Evolutionary conservation across 2,329 filamentous ascomycete species (phyloP).

Genomic region (Aspergillus latus): DNA sequence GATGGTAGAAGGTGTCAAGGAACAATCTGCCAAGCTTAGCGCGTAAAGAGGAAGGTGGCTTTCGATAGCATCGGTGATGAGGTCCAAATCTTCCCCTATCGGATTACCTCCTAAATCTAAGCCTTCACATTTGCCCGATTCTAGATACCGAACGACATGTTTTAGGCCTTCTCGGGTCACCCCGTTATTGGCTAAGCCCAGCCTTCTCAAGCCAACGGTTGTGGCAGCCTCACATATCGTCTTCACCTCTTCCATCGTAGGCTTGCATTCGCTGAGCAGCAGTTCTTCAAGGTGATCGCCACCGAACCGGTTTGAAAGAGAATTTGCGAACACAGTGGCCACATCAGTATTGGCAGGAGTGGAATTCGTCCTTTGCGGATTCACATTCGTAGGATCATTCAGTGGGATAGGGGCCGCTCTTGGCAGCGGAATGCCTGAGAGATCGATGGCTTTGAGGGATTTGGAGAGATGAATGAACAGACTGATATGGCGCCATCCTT

Average conservation of each 20-base stretch:
- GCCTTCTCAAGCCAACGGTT: constrained; percentile 71
- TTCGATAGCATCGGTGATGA: constrained; percentile 39
- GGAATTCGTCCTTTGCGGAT: constrained; percentile 19
- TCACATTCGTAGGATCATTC: constrained; percentile 25
- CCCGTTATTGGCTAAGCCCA: constrained; percentile 80
- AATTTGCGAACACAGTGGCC: constrained; percentile 68
- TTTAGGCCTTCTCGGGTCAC: constrained; percentile 71
- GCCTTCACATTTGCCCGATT: constrained; percentile 76
- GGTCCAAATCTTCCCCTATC: constrained; percentile 54
- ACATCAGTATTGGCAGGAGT: constrained; percentile 49
- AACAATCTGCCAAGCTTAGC: constrained; percentile 82
- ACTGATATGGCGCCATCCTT: constrained; percentile 89
- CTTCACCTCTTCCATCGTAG: constrained; percentile 69
- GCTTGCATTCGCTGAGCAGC: constrained; percentile 75
- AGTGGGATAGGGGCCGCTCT: constrained; percentile 31
- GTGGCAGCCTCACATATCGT: constrained; percentile 79
- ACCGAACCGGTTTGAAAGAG: constrained; percentile 73
- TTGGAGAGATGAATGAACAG: constrained; percentile 88
- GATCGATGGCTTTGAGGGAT: constrained; percentile 79
- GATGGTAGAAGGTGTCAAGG: constrained; percentile 70
- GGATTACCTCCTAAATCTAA: constrained; percentile 88
- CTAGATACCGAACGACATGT: constrained; percentile 74
- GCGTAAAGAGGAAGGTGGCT: constrained; percentile 66
- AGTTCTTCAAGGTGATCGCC: constrained; percentile 77
- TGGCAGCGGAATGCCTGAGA: constrained; percentile 82